Evolutionary conservation across 805 yeast genomes (phyloP), one percentile per base, ranked within the genome.

Genomic region (Cyberlindnera misumaiensis): DNA sequence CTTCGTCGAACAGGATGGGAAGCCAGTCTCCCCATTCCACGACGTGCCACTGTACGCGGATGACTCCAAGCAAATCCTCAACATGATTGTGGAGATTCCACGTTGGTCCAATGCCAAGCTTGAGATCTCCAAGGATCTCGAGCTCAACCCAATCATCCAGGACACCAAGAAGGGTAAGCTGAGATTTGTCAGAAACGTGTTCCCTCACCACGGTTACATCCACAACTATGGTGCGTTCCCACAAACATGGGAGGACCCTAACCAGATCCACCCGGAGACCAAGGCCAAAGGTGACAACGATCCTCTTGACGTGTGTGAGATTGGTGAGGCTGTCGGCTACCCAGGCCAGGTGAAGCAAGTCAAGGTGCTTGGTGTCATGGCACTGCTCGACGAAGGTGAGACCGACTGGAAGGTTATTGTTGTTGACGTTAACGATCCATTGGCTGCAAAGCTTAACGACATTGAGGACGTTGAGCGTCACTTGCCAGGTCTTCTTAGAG

Each of bases 171-270:
- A 93, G 75, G 97, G 97, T 52, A 83, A 87, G 66, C 77, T 88
- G 58, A 80, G 97, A 70, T 93, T 82, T 55, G 97, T 93, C 44
- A 82, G 95, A 72, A 93, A 93, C 77, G 80, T 95, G 65, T 90
- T 90, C 86, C 98, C 98, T 38, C 95, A 85, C 73, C 95, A 93
- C 64, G 98, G 98, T 55, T 90, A 93, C 73, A 90, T 90, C 53
- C 96, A 88, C 72, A 93, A 93, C 73, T 90, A 90, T 64, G 98
- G 97, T 64, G 97, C 97, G 35, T 83, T 90, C 77, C 97, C 97
- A 50, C 97, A 90, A 65, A 47, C 56, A 27, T 53, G 58, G 59
- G 59, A 55, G 35, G 60, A 54, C 29, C 85, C 78, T 63, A 76
- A 66, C 55, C 72, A 52, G 60, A 61, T 64, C 59, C 84, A 67